Conservation (phyloP, 495 filamentous ascomycete species). For the Penicillium robsamsonii region DNA sequence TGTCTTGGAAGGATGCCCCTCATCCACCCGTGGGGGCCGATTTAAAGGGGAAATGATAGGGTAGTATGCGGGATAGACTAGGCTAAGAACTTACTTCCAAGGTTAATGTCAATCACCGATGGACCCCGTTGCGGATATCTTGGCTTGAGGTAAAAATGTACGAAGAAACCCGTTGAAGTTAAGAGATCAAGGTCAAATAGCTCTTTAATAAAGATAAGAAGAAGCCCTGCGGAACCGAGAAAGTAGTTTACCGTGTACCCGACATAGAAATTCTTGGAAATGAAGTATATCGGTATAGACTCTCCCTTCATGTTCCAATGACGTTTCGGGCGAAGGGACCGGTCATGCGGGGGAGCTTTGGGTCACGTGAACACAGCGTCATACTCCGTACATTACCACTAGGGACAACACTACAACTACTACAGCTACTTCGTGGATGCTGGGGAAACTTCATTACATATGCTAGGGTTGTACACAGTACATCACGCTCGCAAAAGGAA, state of each 20-base stretch:
- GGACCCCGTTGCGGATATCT: conserved; percentile 8
- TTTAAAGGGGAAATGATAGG: conserved; percentile 5
- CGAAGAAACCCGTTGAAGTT: background rate
- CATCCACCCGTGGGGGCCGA: background rate
- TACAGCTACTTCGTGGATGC: background rate
- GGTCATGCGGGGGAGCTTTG: conserved; percentile 7
- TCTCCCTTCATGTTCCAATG: conserved; percentile 15
- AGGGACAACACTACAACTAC: conserved; percentile 9
- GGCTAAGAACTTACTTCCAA: conserved; percentile 14
- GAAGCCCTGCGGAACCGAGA: background rate
- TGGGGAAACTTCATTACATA: conserved; percentile 10
- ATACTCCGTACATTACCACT: background rate
- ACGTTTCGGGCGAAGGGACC: conserved; percentile 45
- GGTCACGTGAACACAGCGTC: conserved; percentile 12
- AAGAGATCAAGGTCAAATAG: background rate
- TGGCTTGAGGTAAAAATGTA: conserved; percentile 1
- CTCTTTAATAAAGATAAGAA: background rate
- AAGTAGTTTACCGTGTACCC: background rate
- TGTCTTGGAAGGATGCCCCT: conserved; percentile 1
- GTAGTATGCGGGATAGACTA: conserved; percentile 1
- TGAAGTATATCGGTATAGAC: conserved; percentile 1
- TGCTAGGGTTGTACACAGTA: conserved; percentile 16
- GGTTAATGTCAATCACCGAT: conserved; percentile 6
- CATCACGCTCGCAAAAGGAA: conserved; percentile 21
- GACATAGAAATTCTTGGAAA: background rate